These are phyloP conservation scores for Scheffersomyces lignicola DNA, from an alignment of 1,139 yeast genomes.

Conservation along the genomic window DNA sequence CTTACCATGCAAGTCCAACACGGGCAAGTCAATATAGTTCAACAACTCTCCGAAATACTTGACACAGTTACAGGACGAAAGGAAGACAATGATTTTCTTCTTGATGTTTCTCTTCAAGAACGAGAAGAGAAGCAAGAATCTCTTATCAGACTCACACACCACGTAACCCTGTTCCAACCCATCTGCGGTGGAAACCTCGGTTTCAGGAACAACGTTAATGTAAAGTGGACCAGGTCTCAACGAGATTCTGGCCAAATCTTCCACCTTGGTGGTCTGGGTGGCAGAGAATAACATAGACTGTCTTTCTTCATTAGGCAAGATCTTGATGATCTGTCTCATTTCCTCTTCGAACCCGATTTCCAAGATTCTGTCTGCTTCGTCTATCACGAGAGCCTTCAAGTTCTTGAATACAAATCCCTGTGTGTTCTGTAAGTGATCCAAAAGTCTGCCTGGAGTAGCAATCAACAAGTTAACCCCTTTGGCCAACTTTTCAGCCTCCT, in stretches of 20 bases:
- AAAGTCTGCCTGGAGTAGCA: slow-evolving; percentile 96
- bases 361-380: slow-evolving; percentile 95
- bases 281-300: slow-evolving; percentile 98
- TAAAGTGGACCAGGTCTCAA: slow-evolving; percentile 93
- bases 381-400: slow-evolving; percentile 89
- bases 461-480: slow-evolving; percentile 92
- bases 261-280: slow-evolving; percentile 97
- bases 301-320: slow-evolving; percentile 90
- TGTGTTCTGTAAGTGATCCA: slow-evolving; percentile 96
- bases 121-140: slow-evolving; percentile 86
- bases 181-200: slow-evolving; percentile 86
- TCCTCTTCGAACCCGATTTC: slow-evolving; percentile 98
- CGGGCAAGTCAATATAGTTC: slow-evolving; percentile 95
- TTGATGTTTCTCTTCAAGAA: slow-evolving; percentile 88
- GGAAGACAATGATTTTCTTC: slow-evolving; percentile 89
- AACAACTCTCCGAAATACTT: slow-evolving; percentile 92
- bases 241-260: slow-evolving; percentile 95
- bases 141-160: slow-evolving; percentile 92
- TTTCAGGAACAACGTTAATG: slow-evolving; percentile 87
- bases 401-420: slow-evolving; percentile 92
- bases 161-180: slow-evolving; percentile 98
- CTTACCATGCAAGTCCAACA: slow-evolving; percentile 92
- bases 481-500: slow-evolving; percentile 89
- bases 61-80: slow-evolving; percentile 96
- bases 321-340: slow-evolving; percentile 94